These are phyloP conservation scores for Cudoniella acicularis DNA, from an alignment of 495 filamentous ascomycete genomes.

Conservation along the genomic window DNA sequence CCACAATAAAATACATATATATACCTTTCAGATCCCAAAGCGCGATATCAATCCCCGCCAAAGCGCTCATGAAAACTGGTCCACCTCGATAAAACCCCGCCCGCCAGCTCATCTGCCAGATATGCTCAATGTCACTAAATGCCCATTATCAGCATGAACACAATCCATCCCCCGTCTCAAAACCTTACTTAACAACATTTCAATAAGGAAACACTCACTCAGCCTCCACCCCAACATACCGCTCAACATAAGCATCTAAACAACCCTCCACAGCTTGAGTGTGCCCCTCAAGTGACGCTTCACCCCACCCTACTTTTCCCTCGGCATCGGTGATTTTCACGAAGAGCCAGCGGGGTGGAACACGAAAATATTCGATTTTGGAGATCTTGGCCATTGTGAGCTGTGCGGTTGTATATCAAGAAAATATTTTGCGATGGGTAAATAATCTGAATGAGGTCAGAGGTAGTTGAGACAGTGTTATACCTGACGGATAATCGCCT, in stretches of 20 bases:
- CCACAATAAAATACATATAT: background rate
- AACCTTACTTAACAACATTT: background rate
- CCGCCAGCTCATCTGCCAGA: slow-evolving; percentile 72
- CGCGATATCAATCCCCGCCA: slow-evolving; percentile 78
- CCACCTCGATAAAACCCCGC: slow-evolving; percentile 78
- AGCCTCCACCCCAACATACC: slow-evolving; percentile 67
- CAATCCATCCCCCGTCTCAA: background rate
- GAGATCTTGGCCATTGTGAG: slow-evolving; percentile 62
- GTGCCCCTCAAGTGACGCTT: slow-evolving; percentile 74
- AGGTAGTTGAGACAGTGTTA: no score
- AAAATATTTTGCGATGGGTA: no score
- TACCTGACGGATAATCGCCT: no score
- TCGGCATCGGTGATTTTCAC: slow-evolving; percentile 69
- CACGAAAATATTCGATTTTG: slow-evolving; percentile 70
- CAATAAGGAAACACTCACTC: slow-evolving; percentile 45
- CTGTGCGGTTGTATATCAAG: no score
- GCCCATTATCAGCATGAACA: no score
- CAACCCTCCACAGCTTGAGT: slow-evolving; percentile 73
- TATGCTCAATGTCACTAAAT: slow-evolving; percentile 75
- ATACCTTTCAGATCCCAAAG: slow-evolving; percentile 72
- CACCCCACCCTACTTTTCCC: slow-evolving; percentile 70
- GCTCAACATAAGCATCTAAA: slow-evolving; percentile 60
- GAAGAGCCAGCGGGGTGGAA: slow-evolving; percentile 74
- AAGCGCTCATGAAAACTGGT: slow-evolving; percentile 77
- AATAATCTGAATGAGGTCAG: no score